Percentiles rank a stretch among this genome's conserved stretches.
phyloP scores from a whole-genome alignment of 108 stramenopile genomes.

The Cyclotella baltica region DNA sequence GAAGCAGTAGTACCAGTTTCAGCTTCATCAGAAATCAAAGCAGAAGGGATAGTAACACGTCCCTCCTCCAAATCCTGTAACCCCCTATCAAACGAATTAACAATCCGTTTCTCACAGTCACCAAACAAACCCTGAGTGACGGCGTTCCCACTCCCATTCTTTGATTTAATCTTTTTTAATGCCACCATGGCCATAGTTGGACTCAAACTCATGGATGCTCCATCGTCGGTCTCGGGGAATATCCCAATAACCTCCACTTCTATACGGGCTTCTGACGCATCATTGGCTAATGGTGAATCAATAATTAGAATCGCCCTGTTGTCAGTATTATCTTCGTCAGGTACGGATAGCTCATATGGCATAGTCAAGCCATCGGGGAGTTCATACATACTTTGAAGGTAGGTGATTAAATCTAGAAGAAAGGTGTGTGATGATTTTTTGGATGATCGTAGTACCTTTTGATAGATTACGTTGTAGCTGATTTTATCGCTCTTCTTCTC shows the following conservation, averaged over 20 bases:
- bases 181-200: conserved; percentile 87
- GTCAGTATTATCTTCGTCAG: conserved; percentile 31
- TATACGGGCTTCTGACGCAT: conserved; percentile 64
- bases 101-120: conserved; percentile 75
- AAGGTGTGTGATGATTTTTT: conserved; percentile 40
- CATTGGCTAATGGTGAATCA: conserved; percentile 75
- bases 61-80: conserved; percentile 79
- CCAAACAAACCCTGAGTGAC: conserved; percentile 62
- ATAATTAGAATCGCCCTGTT: conserved; percentile 58
- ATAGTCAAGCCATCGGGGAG: conserved; percentile 77
- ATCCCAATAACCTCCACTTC: conserved; percentile 83
- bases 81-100: conserved; percentile 74
- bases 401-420: conserved; percentile 69
- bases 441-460: conserved; percentile 65
- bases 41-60: conserved; percentile 41
- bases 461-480: conserved; percentile 65
- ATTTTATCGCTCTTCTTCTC: neutral
- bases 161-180: conserved; percentile 40
- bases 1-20: neutral
- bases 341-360: conserved; percentile 62
- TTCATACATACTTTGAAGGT: conserved; percentile 67
- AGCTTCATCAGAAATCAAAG: neutral
- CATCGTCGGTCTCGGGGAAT: conserved; percentile 50
- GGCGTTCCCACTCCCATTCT: conserved; percentile 15
- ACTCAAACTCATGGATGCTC: neutral